Conservation (phyloP, 768 basidiomycete species). For the Epithele typhae region DNA sequence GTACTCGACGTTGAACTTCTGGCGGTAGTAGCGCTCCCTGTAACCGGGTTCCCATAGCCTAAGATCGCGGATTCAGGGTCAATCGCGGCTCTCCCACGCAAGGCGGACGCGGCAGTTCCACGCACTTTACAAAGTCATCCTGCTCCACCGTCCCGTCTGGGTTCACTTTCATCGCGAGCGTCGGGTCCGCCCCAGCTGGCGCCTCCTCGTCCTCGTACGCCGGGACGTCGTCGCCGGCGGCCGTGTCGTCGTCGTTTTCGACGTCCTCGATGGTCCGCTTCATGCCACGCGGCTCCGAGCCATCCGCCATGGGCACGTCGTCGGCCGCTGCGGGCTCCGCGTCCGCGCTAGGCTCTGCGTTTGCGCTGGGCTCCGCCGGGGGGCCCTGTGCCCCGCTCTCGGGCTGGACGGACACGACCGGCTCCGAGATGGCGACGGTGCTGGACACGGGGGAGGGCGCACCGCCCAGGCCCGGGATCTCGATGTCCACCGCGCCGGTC, state of each 20-base stretch:
- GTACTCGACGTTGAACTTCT: constrained; percentile 81
- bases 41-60: constrained; percentile 98
- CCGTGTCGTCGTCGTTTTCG: constrained; percentile 35
- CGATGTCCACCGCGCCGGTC: constrained; percentile 16
- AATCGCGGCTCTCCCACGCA: not conserved
- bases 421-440: constrained; percentile 18
- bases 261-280: constrained; percentile 46
- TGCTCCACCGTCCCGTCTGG: constrained; percentile 93
- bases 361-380: constrained; percentile 5
- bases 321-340: constrained; percentile 10
- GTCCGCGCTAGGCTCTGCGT: constrained; percentile 13
- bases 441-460: constrained; percentile 4
- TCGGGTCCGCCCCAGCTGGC: constrained; percentile 31
- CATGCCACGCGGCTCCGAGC: constrained; percentile 25
- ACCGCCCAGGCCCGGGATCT: constrained; percentile 24
- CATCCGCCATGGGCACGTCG: constrained; percentile 25
- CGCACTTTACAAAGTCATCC: constrained; percentile 88
- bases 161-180: constrained; percentile 70
- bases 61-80: not conserved
- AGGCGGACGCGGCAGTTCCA: constrained; percentile 11
- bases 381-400: not conserved
- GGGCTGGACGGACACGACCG: not conserved
- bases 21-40: constrained; percentile 88
- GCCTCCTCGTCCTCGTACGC: constrained; percentile 43
- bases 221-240: constrained; percentile 15